Evolutionary conservation across 345 rosid genomes (phyloP).

Genomic region (Eucalyptus lansdowneana): DNA sequence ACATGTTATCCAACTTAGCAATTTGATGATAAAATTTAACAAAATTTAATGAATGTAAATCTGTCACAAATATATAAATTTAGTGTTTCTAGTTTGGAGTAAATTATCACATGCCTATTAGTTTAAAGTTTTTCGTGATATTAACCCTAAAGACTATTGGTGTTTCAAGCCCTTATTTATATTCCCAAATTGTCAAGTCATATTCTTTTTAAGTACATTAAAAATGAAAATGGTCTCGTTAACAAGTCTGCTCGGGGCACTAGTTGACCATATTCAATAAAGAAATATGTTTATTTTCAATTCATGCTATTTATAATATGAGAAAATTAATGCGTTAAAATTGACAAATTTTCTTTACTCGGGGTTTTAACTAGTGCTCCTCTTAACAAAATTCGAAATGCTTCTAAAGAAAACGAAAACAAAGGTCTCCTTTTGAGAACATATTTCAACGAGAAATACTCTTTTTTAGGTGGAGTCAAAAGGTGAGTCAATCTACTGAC

Average conservation of each 20-base stretch:
- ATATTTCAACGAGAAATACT: too few relatives aligned
- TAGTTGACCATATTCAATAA: not conserved
- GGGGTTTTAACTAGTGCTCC: too few relatives aligned
- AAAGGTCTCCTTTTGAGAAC: too few relatives aligned
- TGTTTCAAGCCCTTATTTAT: not conserved
- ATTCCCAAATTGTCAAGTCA: not conserved
- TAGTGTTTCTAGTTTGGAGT: too few relatives aligned
- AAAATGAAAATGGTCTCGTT: not conserved
- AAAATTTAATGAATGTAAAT: fast-evolving
- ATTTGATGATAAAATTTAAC: too few relatives aligned
- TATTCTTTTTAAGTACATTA: too few relatives aligned
- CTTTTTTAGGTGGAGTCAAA: too few relatives aligned
- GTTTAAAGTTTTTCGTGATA: too few relatives aligned
- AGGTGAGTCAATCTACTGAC: too few relatives aligned
- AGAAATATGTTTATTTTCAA: not conserved
- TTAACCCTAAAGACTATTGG: not conserved
- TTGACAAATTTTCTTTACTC: not conserved
- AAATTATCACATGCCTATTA: fast-evolving
- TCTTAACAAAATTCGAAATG: too few relatives aligned
- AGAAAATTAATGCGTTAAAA: not conserved
- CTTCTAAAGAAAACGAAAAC: too few relatives aligned
- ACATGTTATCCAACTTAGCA: fast-evolving
- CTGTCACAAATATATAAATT: too few relatives aligned
- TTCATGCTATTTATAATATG: not conserved
- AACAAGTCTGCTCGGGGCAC: not conserved